A percentile compares a stretch with the other conserved stretches of the same genome.
phyloP scores from a whole-genome alignment of 2,329 filamentous ascomycete species.

The Fusarium guadeloupense region DNA sequence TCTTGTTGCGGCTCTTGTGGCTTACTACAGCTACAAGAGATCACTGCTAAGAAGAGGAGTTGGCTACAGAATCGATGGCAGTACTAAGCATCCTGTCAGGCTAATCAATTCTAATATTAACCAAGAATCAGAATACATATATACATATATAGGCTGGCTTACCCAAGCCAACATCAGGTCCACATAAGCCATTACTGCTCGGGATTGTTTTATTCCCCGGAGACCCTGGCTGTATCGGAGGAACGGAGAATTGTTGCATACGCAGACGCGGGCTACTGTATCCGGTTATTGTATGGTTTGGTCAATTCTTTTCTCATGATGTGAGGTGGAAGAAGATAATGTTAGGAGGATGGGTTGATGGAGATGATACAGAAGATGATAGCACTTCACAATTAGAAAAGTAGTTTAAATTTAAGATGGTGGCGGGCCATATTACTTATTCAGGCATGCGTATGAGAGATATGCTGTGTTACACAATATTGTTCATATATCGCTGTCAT shows the following conservation, averaged over 20 bases:
- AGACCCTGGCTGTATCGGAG: not conserved
- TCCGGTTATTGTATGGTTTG: too few species aligned
- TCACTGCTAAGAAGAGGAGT: not conserved
- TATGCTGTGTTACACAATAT: not conserved
- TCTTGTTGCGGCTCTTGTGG: not conserved
- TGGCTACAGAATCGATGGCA: not conserved
- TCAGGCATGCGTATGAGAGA: too few species aligned
- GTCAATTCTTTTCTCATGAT: too few species aligned
- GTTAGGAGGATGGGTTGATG: not conserved
- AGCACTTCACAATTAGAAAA: not conserved
- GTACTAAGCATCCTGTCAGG: too few species aligned
- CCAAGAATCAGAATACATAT: not conserved
- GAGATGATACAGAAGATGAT: not conserved
- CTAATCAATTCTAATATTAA: too few species aligned
- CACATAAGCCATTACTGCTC: not conserved
- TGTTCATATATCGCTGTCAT: constrained; percentile 15
- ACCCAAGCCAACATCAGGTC: not conserved
- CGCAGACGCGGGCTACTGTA: constrained; percentile 3
- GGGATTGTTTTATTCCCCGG: constrained; percentile 18
- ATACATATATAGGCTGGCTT: not conserved
- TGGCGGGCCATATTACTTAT: too few species aligned
- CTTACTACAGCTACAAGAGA: not conserved
- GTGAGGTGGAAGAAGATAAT: too few species aligned
- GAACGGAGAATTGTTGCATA: constrained; percentile 10
- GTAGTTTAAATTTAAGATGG: too few species aligned